Conservation (phyloP, 2,329 filamentous ascomycete species). For the Aspergillus sp. region DNA sequence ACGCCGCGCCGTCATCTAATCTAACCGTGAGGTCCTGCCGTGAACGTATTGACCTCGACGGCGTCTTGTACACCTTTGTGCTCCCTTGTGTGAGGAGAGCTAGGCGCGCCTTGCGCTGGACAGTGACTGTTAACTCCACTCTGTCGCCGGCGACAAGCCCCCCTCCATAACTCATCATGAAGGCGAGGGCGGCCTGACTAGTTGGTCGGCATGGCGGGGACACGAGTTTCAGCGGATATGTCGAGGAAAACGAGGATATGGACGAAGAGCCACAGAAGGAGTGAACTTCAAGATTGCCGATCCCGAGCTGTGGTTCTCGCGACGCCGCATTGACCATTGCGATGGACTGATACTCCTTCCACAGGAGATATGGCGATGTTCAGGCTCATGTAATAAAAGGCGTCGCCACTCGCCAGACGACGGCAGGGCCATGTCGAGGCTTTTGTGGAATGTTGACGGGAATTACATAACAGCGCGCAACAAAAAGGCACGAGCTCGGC, state of each 20-base stretch:
- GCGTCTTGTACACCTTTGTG: not conserved
- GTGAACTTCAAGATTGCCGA: constrained; percentile 34
- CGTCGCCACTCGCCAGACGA: not conserved
- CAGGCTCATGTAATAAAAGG: not conserved
- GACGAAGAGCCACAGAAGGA: constrained; percentile 31
- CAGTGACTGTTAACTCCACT: not conserved
- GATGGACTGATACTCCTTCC: constrained; percentile 26
- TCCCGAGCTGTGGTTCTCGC: not conserved
- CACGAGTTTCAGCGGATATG: constrained; percentile 22
- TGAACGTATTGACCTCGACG: not conserved
- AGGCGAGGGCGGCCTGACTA: not conserved
- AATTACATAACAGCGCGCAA: no score
- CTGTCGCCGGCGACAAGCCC: not conserved
- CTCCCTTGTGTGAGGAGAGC: not conserved
- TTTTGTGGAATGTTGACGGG: no score
- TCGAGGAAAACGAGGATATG: constrained; percentile 24
- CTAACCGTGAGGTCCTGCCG: not conserved
- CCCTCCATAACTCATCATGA: not conserved
- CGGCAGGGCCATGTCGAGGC: no score
- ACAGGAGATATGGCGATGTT: constrained; percentile 39
- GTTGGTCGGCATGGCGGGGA: not conserved
- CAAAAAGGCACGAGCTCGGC: no score
- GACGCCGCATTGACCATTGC: not conserved
- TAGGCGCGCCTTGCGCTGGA: not conserved
- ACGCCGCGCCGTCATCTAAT: not conserved